A percentile compares a stretch with the other conserved stretches of the same genome.
phyloP scores from a whole-genome alignment of 495 filamentous ascomycete species.

The Neurospora sp. region DNA sequence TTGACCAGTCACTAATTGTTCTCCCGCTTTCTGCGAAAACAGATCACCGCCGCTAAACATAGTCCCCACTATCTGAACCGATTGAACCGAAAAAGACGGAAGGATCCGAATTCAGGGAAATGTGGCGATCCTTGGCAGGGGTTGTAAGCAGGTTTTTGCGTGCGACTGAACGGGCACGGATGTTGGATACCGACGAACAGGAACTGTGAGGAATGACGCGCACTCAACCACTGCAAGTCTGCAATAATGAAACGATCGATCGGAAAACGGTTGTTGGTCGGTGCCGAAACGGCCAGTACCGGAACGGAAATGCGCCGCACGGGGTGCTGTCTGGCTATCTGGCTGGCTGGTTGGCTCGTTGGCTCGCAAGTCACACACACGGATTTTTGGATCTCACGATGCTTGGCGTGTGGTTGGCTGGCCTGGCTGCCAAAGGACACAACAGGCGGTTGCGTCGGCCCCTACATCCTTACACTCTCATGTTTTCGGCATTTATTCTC shows the following conservation, averaged over 20 bases:
- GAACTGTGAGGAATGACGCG: neutral
- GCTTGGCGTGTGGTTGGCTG: neutral
- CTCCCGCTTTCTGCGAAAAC: constrained; percentile 14
- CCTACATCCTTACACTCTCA: neutral
- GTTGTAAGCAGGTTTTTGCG: neutral
- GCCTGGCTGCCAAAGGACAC: neutral
- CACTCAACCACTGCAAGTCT: neutral
- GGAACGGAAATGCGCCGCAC: neutral
- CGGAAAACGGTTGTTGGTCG: neutral
- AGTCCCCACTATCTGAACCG: neutral
- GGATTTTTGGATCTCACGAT: neutral
- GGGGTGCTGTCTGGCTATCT: neutral
- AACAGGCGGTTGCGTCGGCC: neutral
- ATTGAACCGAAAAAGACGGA: neutral
- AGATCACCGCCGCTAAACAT: constrained; percentile 23
- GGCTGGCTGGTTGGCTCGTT: neutral
- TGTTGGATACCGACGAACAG: neutral
- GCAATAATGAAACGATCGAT: neutral
- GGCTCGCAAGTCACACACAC: neutral
- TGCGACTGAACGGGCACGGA: neutral
- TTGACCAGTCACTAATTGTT: constrained; percentile 19
- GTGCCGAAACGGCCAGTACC: neutral
- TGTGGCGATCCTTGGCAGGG: neutral
- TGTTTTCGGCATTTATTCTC: neutral
- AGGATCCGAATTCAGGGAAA: neutral